Base-by-base conservation (phyloP, 2,329 filamentous ascomycete genomes). In the Fusarium napiforme region DNA sequence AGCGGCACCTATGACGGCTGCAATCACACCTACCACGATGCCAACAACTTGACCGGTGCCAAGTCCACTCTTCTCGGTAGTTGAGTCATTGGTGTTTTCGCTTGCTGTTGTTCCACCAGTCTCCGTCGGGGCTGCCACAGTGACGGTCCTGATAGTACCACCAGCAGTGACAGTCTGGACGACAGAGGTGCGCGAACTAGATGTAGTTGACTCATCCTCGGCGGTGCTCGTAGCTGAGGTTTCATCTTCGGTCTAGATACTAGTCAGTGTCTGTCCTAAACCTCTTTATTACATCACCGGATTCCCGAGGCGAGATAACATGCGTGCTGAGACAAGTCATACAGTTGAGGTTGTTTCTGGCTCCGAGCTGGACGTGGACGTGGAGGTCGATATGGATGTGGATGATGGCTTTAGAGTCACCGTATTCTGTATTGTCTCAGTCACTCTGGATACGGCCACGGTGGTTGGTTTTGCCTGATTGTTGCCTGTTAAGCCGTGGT, bases 121-220 rank as follows among this genome's bases (percentile, higher is more conserved):
- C 12, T 69, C 67, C 2, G 85, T 85, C 1, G 88, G 87, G 11
- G 83, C 83, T 19, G 83, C 83, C 21, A 88, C 83, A 3, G 87
- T 90, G 7, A 91, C 85, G 3, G 88, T 91, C 64, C 84, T 85
- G 28, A 90, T 81, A 9, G 81, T 85, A 23, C 89, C 88, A 15
- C 84, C 86, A 11, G 84, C 83, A 1, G 88, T 91, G 15, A 91
- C 84, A 1, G 89, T 91, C 75, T 86, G 82, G 5, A 89, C 75
- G 1, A 73, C 55, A n/a, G 81, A 79, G 19, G 79, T 78, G 12
- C 67, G 55, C n/a, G 52, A 56, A 34, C 75, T 32, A 80, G 76
- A 49, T 72, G 75, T 45, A 67, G 73, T 46, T 71, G 73, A 50
- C 10, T 71, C n/a, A 15, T 64, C 46, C 26, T 61, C 58, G 32